Evolutionary conservation across 2,329 filamentous ascomycete species (phyloP).

Genomic region (Aureobasidium namibiae): DNA sequence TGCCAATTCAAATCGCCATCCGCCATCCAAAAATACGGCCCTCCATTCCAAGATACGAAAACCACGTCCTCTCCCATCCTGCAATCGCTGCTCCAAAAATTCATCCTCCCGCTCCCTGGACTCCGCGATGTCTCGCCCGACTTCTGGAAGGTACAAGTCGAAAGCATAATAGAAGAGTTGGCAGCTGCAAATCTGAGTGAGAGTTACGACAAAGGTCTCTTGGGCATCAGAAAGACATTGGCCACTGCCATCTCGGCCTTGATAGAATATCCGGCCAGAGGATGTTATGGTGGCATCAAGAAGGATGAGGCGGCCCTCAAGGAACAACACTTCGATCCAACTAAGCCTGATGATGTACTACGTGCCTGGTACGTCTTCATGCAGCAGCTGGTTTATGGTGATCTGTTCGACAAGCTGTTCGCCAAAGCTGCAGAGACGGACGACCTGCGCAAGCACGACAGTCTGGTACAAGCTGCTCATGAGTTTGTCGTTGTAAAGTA

Average conservation of each 20-base stretch:
- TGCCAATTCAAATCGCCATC: constrained; percentile 59
- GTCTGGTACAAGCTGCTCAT: constrained; percentile 54
- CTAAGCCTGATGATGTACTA: constrained; percentile 52
- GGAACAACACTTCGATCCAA: constrained; percentile 46
- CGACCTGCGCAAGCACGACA: constrained; percentile 56
- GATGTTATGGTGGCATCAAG: constrained; percentile 54
- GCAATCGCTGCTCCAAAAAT: constrained; percentile 58
- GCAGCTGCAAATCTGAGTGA: constrained; percentile 65
- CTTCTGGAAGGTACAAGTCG: constrained; percentile 58
- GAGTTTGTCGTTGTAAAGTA: constrained; percentile 66
- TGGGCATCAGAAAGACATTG: constrained; percentile 67
- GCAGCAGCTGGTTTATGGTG: constrained; percentile 59
- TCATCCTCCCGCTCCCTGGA: constrained; percentile 59
- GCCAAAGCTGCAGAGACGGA: constrained; percentile 51
- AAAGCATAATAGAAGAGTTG: constrained; percentile 53
- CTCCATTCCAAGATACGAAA: constrained; percentile 51
- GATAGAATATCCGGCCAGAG: constrained; percentile 61
- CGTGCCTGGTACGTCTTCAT: constrained; percentile 60
- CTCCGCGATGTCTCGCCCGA: constrained; percentile 52
- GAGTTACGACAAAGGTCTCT: constrained; percentile 69
- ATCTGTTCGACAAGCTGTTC: constrained; percentile 58
- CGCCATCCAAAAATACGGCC: constrained; percentile 60
- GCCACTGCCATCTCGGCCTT: constrained; percentile 63
- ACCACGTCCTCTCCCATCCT: constrained; percentile 53
- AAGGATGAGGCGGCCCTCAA: constrained; percentile 25